Evolutionary conservation across 495 filamentous ascomycete genomes (phyloP).

Genomic region (Immersiella caudata): DNA sequence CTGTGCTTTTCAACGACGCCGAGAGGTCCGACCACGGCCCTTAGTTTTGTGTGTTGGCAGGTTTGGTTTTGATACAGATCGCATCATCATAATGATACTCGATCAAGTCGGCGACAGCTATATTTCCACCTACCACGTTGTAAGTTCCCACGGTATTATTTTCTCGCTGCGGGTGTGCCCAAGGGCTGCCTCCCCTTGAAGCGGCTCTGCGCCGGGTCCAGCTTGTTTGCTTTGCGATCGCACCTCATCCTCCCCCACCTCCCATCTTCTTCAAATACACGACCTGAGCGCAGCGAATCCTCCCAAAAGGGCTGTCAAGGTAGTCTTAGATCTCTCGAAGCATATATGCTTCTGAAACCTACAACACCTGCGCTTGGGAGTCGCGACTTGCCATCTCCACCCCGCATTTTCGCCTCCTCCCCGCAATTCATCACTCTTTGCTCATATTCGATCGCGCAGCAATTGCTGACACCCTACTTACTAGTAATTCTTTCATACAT

Average conservation of each 20-base stretch:
- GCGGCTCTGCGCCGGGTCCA: no score
- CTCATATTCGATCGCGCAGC: neutral
- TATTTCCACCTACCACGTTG: slow-evolving; percentile 29
- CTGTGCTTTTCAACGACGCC: neutral
- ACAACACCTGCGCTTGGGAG: neutral
- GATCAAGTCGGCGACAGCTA: slow-evolving; percentile 21
- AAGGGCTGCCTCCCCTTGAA: neutral
- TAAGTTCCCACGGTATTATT: slow-evolving; percentile 22
- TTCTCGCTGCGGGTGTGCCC: neutral
- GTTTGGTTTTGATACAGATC: slow-evolving; percentile 9
- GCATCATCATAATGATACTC: slow-evolving; percentile 39
- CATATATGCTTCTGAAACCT: neutral
- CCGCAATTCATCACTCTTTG: neutral
- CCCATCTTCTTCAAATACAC: no score
- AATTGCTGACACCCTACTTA: slow-evolving; percentile 8
- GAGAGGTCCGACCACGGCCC: neutral
- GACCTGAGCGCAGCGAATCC: neutral
- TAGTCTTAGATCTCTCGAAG: neutral
- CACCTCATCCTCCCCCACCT: no score
- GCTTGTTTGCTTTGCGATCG: no score
- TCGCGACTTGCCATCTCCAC: neutral
- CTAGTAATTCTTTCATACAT: slow-evolving; percentile 25
- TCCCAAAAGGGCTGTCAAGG: neutral
- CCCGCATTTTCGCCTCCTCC: neutral
- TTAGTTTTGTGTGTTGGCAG: slow-evolving; percentile 3